These are phyloP conservation scores for Rutidosis leptorrhynchoides DNA, from an alignment of 129 eudicot species.

Conservation along the genomic window DNA sequence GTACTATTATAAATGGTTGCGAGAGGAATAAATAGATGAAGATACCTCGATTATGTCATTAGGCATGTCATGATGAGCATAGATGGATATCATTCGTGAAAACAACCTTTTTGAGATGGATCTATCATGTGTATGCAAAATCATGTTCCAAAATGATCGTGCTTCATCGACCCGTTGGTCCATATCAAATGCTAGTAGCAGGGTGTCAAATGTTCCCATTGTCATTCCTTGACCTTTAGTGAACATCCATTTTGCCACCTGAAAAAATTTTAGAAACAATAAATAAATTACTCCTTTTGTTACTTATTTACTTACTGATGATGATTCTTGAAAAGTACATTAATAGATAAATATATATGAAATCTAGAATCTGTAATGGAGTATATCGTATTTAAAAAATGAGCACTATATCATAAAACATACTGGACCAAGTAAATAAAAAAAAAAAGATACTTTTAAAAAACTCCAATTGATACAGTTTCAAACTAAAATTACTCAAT, in stretches of 20 bases:
- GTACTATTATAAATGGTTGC: not conserved
- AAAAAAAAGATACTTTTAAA: not conserved
- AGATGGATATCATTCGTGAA: constrained; percentile 64
- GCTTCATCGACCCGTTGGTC: constrained; percentile 81
- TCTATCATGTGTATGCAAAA: constrained; percentile 75
- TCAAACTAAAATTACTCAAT: too few relatives aligned
- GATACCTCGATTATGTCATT: constrained; percentile 66
- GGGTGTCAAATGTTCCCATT: constrained; percentile 85
- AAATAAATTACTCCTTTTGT: constrained; percentile 1
- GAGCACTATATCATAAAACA: not conserved
- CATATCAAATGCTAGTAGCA: constrained; percentile 81
- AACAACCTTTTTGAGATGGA: constrained; percentile 72
- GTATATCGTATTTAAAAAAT: not conserved
- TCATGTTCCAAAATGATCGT: constrained; percentile 81
- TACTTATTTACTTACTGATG: not conserved
- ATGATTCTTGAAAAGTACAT: not conserved
- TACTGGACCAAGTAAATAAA: not conserved
- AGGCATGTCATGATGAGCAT: constrained; percentile 58
- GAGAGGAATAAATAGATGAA: not conserved
- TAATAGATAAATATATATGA: not conserved
- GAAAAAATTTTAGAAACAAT: constrained; percentile 13
- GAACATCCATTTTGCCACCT: constrained; percentile 98
- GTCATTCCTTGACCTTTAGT: constrained; percentile 98
- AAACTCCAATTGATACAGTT: not conserved
- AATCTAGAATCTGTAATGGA: not conserved